phyloP scores from a whole-genome alignment of 148 eudicot species.

The Vaccinium myrtillus region DNA sequence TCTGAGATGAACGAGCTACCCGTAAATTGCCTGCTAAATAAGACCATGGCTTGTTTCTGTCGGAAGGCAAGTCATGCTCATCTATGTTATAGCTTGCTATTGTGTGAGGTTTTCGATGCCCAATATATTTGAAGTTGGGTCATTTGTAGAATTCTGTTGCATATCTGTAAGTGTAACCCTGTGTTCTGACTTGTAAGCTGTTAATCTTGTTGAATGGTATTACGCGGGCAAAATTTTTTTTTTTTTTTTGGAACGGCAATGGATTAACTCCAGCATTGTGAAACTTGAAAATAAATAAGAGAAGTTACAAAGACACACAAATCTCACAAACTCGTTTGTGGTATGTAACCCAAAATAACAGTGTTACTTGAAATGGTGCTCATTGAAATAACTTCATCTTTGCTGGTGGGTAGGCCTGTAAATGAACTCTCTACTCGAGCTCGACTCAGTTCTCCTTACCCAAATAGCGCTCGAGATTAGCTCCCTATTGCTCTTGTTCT shows the following conservation, averaged over 20 bases:
- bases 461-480: too few relatives aligned
- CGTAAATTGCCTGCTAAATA: not conserved
- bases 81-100: too few relatives aligned
- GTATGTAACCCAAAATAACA: not conserved
- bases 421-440: not conserved
- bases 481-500: not conserved
- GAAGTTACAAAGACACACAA: not conserved
- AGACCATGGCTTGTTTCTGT: not conserved
- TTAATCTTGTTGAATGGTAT: too few relatives aligned
- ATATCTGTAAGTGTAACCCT: too few relatives aligned
- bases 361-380: not conserved
- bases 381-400: not conserved
- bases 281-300: too few relatives aligned
- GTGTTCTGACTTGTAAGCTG: too few relatives aligned
- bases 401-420: not conserved
- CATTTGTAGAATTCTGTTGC: not conserved
- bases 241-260: too few relatives aligned
- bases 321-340: not conserved
- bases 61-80: not conserved
- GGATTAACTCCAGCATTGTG: too few relatives aligned
- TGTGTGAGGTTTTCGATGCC: conserved; percentile 6
- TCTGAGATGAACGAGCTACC: too few relatives aligned
- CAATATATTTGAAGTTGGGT: not conserved
- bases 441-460: not conserved
- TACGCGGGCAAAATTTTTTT: too few relatives aligned